Base-by-base conservation (phyloP, 1,284 basidiomycete species). In the Papiliotrema nemorosa region DNA sequence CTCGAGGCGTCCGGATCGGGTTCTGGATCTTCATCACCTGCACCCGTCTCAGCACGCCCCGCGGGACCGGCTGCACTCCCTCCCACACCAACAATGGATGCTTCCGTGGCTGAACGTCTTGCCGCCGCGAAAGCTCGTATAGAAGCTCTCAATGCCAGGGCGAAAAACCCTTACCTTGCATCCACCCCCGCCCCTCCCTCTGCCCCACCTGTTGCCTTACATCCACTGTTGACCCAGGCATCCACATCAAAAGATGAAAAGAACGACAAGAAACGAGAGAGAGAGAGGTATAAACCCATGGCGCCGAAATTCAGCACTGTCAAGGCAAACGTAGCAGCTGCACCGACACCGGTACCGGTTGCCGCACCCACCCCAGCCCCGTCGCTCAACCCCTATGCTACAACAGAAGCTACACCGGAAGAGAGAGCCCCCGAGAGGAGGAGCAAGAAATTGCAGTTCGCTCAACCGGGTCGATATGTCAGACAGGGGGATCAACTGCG, bases 281-380 rank as follows among this genome's bases (percentile, higher is more conserved):
- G 61, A 47, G 60, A 73, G 59, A 52, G 86, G 53, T 94, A 93
- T 76, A 93, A 91, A 70, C 89, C 92, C 7, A 96, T 96, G 90
- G 89, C 91, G 58, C 92, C 92, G 48, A 97, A 96, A 73, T 97
- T 96, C 71, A 87, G 90, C 0, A 90, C 89, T 3, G 91, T 94
- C 73, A 91, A 87, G 78, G 86, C 84, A 22, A 66, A 71, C 36
- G 29, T 14, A 14, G 29, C 80, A 5, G 79, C 83, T 2, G 75
- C 79, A 0, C 76, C 80, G 3, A 68, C 77, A 0, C 75, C 80
- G 13, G 70, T 59, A 78, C 61, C 62, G 68, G 1, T 50, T 22
- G 34, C 18, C 24, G 55, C 66, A 9, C 51, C 53, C 18, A 50
- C 56, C 9, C 59, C 63, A 0, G 50, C 58, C n/a, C 59, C 68